Evolutionary conservation across 495 filamentous ascomycete genomes (phyloP).

Genomic region (Sporormia fimetaria): DNA sequence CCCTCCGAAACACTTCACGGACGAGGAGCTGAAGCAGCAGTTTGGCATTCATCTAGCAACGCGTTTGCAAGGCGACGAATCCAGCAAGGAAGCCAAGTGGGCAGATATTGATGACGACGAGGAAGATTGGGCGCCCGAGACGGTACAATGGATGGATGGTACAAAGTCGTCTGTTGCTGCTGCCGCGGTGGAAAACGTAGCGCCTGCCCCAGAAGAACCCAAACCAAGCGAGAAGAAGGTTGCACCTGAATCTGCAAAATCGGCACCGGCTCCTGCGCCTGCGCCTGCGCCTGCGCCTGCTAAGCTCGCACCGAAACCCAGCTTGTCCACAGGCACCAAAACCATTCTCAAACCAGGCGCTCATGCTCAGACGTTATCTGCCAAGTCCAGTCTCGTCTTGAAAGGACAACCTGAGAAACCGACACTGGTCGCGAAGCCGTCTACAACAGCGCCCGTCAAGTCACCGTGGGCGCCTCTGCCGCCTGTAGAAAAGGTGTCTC

Average conservation of each 20-base stretch:
- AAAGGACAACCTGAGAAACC: conserved; percentile 62
- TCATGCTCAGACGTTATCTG: conserved; percentile 7
- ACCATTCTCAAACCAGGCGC: conserved; percentile 35
- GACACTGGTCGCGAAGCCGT: conserved; percentile 67
- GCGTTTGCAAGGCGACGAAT: conserved; percentile 71
- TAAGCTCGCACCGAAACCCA: conserved; percentile 21
- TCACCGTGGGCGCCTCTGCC: conserved; percentile 86
- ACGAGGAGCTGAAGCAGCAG: conserved; percentile 92
- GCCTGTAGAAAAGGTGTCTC: conserved; percentile 69
- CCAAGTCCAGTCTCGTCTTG: conserved; percentile 39
- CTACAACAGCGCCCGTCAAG: conserved; percentile 62
- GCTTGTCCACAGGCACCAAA: conserved; percentile 27
- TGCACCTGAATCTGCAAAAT: conserved; percentile 9
- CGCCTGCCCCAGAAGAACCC: conserved; percentile 27
- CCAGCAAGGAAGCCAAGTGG: conserved; percentile 82
- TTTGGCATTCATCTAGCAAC: conserved; percentile 94
- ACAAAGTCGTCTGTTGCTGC: conserved; percentile 78
- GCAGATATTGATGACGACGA: conserved; percentile 98
- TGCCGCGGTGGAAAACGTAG: conserved; percentile 37
- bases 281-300: not conserved
- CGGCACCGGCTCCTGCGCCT: conserved; percentile 5
- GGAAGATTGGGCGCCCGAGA: conserved; percentile 94
- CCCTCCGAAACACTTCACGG: conserved; percentile 83
- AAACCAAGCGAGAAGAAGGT: conserved; percentile 33
- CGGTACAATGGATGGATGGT: conserved; percentile 93